phyloP scores from a whole-genome alignment of 2,329 filamentous ascomycete genomes.

The Parastagonospora nodorum region DNA sequence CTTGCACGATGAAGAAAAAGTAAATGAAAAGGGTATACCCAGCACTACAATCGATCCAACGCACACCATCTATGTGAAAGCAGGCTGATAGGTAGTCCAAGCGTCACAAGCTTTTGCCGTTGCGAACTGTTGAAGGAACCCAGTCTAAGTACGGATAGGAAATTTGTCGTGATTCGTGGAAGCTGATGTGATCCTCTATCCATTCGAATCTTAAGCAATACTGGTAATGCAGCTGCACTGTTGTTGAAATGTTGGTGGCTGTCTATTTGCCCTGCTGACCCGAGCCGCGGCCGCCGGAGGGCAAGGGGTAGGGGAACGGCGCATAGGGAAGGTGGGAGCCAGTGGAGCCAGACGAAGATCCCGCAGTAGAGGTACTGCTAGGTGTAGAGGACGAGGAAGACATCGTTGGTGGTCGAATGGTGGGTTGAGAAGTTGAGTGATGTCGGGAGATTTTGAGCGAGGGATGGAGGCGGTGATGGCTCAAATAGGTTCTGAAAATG shows the following conservation, averaged over 20 bases:
- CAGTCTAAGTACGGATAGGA: not conserved
- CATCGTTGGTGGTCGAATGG: conserved; percentile 23
- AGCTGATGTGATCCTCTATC: not conserved
- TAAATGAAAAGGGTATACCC: conserved; percentile 11
- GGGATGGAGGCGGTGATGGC: conserved; percentile 5
- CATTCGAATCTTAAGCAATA: not conserved
- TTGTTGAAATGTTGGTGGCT: conserved; percentile 1
- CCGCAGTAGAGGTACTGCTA: conserved; percentile 37
- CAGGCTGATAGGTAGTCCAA: not conserved
- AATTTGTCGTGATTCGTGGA: not conserved
- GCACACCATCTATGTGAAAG: conserved; percentile 4
- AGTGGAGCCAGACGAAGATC: conserved; percentile 32
- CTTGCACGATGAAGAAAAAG: not conserved
- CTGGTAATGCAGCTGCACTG: too few species aligned
- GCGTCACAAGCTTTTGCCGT: not conserved
- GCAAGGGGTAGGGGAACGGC: conserved; percentile 45
- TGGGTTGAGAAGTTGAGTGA: conserved; percentile 20
- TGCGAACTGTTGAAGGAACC: not conserved
- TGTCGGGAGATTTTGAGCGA: conserved; percentile 17
- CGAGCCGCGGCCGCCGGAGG: conserved; percentile 30
- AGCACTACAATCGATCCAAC: conserved; percentile 14
- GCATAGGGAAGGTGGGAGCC: conserved; percentile 43
- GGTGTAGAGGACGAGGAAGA: conserved; percentile 42
- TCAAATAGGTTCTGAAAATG: conserved; percentile 14
- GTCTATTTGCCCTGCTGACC: conserved; percentile 27